Conservation (phyloP, 2,329 filamentous ascomycete species). For the Bipolaris gigantea region DNA sequence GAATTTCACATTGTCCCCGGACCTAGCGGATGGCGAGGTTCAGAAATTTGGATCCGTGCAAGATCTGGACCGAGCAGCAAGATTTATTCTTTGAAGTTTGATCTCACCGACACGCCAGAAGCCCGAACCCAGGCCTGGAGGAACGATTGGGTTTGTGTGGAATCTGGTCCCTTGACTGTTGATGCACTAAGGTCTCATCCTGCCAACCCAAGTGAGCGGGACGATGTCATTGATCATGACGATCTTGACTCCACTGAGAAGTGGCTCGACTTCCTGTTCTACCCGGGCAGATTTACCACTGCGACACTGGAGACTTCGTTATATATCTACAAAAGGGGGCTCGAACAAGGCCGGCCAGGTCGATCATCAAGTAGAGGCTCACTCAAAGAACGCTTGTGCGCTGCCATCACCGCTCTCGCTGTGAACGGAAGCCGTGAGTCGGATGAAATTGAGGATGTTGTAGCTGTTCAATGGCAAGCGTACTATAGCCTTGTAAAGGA, state of each 20-base stretch:
- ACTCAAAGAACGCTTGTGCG: conserved; percentile 75
- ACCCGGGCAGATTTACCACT: conserved; percentile 77
- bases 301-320: conserved; percentile 83
- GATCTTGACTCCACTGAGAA: conserved; percentile 66
- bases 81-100: conserved; percentile 73
- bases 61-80: conserved; percentile 62
- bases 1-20: conserved; percentile 50
- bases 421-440: conserved; percentile 70
- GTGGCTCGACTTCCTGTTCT: conserved; percentile 83
- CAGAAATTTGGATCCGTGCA: conserved; percentile 53
- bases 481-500: conserved; percentile 86
- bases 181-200: conserved; percentile 45
- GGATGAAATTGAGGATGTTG: conserved; percentile 70
- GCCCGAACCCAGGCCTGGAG: conserved; percentile 72
- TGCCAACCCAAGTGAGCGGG: conserved; percentile 44
- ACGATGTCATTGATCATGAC: conserved; percentile 29
- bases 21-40: conserved; percentile 42
- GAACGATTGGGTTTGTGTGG: conserved; percentile 51
- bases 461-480: conserved; percentile 83
- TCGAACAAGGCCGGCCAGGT: conserved; percentile 37
- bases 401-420: conserved; percentile 70
- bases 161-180: conserved; percentile 46
- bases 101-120: conserved; percentile 63
- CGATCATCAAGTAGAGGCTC: conserved; percentile 50
- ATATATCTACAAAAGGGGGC: conserved; percentile 73